phyloP scores from a whole-genome alignment of 2,329 filamentous ascomycete genomes.

The Bisporella sp. region DNA sequence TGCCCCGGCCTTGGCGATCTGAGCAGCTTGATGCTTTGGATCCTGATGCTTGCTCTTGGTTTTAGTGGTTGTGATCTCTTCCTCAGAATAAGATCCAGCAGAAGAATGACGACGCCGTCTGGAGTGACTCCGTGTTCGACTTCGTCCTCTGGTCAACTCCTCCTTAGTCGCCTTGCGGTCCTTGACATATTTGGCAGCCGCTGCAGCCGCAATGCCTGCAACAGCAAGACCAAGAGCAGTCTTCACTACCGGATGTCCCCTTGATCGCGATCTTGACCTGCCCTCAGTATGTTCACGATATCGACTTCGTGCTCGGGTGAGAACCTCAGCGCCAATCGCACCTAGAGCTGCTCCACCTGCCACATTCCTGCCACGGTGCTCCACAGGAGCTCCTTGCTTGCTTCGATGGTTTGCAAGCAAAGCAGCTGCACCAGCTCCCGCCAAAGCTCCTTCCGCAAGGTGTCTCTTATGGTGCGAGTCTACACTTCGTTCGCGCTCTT shows the following conservation, averaged over 20 bases:
- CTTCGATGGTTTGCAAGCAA: slow-evolving; percentile 48
- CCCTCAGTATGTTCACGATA: slow-evolving; percentile 46
- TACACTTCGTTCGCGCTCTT: slow-evolving; percentile 42
- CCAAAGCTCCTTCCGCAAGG: slow-evolving; percentile 57
- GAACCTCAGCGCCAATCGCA: slow-evolving; percentile 53
- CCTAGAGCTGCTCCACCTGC: slow-evolving; percentile 52
- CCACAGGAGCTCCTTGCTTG: slow-evolving; percentile 24
- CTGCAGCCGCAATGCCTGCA: slow-evolving; percentile 55
- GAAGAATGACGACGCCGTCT: slow-evolving; percentile 33
- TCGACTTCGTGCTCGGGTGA: slow-evolving; percentile 52
- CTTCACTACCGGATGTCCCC: slow-evolving; percentile 40
- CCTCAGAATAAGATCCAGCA: slow-evolving; percentile 16
- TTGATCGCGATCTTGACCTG: slow-evolving; percentile 31
- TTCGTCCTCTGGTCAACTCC: slow-evolving; percentile 45
- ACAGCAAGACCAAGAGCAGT: slow-evolving; percentile 57
- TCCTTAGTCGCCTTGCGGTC: slow-evolving; percentile 54
- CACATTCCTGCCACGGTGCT: slow-evolving; percentile 23
- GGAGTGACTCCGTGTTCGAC: slow-evolving; percentile 35
- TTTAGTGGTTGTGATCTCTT: slow-evolving; percentile 29
- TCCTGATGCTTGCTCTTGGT: slow-evolving; percentile 40
- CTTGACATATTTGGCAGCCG: slow-evolving; percentile 58
- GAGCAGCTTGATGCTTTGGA: slow-evolving; percentile 35
- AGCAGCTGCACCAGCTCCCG: slow-evolving; percentile 55
- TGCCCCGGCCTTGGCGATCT: slow-evolving; percentile 31
- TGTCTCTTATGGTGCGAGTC: slow-evolving; percentile 49